phyloP scores from a whole-genome alignment of 1,284 basidiomycete genomes.

The Moesziomyces globuligerus region DNA sequence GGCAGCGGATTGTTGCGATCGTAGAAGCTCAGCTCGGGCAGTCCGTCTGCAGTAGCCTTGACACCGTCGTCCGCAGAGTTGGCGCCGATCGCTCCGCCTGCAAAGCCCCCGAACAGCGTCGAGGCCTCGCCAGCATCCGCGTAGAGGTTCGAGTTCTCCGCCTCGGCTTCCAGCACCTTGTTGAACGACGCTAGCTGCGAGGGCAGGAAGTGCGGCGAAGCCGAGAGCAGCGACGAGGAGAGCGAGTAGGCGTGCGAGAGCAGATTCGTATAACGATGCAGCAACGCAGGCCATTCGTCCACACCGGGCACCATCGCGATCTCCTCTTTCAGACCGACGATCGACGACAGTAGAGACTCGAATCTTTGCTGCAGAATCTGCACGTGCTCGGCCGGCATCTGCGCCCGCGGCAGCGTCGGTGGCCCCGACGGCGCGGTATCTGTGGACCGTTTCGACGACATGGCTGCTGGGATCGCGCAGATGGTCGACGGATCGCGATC shows the following conservation, averaged over 20 bases:
- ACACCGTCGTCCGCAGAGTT: constrained; percentile 25
- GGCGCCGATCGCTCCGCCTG: too few relatives aligned
- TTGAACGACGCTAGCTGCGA: constrained; percentile 55
- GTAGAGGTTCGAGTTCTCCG: constrained; percentile 50
- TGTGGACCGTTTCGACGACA: constrained; percentile 22
- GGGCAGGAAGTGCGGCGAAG: constrained; percentile 53
- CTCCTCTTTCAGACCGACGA: constrained; percentile 56
- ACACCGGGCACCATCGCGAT: constrained; percentile 54
- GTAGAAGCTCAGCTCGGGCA: constrained; percentile 50
- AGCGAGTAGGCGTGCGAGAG: constrained; percentile 59
- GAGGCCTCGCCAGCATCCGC: constrained; percentile 26
- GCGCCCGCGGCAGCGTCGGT: constrained; percentile 31
- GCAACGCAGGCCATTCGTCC: constrained; percentile 58
- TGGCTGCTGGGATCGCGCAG: not conserved
- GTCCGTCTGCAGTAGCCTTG: constrained; percentile 38
- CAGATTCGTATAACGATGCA: constrained; percentile 53
- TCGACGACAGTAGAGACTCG: constrained; percentile 56
- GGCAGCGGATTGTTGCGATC: constrained; percentile 48
- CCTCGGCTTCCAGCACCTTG: constrained; percentile 54
- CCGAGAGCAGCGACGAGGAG: constrained; percentile 47
- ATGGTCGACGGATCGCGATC: too few relatives aligned
- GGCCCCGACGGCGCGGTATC: constrained; percentile 16
- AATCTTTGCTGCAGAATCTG: constrained; percentile 55
- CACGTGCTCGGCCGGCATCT: constrained; percentile 45
- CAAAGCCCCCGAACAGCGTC: constrained; percentile 28